phyloP scores from a whole-genome alignment of 352 stramenopile genomes.

The Pythium oligandrum region DNA sequence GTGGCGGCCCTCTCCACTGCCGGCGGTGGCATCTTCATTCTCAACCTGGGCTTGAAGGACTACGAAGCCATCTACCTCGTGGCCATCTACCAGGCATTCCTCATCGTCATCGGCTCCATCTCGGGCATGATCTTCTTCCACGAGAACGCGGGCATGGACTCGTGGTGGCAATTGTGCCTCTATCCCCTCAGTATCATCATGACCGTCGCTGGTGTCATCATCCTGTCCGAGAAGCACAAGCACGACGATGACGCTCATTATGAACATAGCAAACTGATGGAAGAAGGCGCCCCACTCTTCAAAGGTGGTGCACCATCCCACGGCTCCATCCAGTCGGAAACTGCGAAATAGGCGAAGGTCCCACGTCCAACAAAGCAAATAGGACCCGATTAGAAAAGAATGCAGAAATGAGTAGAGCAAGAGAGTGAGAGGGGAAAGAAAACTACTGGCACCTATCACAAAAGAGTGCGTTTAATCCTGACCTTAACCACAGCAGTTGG shows the following conservation, averaged over 20 bases:
- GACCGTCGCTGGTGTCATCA: constrained; percentile 72
- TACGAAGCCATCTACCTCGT: constrained; percentile 87
- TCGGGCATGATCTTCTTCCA: constrained; percentile 87
- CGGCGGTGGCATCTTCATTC: constrained; percentile 74
- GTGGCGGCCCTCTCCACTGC: constrained; percentile 51
- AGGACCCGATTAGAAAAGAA: too few relatives aligned
- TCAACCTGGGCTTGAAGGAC: constrained; percentile 70
- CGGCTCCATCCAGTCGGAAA: constrained; percentile 23
- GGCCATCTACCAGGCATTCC: constrained; percentile 79
- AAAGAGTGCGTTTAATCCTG: too few relatives aligned
- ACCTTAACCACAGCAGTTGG: constrained; percentile 38
- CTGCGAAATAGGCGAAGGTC: constrained; percentile 4
- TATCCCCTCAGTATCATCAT: constrained; percentile 78
- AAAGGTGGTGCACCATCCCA: constrained; percentile 14
- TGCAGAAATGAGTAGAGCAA: too few relatives aligned
- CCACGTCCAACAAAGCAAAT: too few relatives aligned
- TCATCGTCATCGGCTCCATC: constrained; percentile 82
- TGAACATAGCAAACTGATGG: constrained; percentile 10
- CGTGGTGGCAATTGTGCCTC: constrained; percentile 73
- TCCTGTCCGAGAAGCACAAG: constrained; percentile 81
- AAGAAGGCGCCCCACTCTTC: constrained; percentile 26
- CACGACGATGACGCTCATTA: constrained; percentile 32
- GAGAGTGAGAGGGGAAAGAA: too few relatives aligned
- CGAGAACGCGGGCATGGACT: constrained; percentile 76
- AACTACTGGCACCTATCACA: too few relatives aligned